phyloP scores from a whole-genome alignment of 805 yeast genomes.

The Suhomyces sp. region DNA sequence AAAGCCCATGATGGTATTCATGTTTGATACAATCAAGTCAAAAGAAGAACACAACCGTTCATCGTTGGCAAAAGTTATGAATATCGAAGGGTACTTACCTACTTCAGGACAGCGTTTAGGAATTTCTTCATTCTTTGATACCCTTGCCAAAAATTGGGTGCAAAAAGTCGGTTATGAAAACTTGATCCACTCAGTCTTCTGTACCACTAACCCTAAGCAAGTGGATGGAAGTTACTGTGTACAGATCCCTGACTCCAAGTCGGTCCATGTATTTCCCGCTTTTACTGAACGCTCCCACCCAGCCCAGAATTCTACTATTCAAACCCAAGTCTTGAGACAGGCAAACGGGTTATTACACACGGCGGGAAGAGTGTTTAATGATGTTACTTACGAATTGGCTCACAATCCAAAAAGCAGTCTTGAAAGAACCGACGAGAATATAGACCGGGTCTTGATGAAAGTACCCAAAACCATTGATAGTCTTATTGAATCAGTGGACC shows the following conservation, averaged over 20 bases:
- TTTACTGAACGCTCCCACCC: constrained; percentile 7
- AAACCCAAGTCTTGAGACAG: constrained; percentile 24
- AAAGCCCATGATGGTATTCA: constrained; percentile 39
- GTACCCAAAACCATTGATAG: not conserved
- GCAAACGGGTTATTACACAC: constrained; percentile 16
- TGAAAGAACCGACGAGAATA: not conserved
- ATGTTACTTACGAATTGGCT: constrained; percentile 19
- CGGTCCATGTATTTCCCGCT: constrained; percentile 25
- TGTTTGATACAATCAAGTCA: constrained; percentile 21
- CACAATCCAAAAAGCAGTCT: constrained; percentile 17
- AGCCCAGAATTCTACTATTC: constrained; percentile 3
- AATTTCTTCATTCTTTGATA: constrained; percentile 35
- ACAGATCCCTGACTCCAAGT: constrained; percentile 28
- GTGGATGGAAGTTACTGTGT: constrained; percentile 44
- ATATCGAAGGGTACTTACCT: constrained; percentile 20
- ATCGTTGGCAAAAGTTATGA: constrained; percentile 13
- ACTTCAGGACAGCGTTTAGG: not conserved
- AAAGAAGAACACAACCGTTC: not conserved
- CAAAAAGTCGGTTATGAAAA: constrained; percentile 27
- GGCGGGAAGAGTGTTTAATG: constrained; percentile 16
- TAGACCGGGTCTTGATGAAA: not conserved
- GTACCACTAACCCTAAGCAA: constrained; percentile 31
- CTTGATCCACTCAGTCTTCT: constrained; percentile 43
- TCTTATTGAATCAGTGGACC: not conserved
- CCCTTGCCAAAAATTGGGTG: constrained; percentile 43